Conservation (phyloP, 1,139 yeast species). For the Debaryomycetaceae sp. region DNA sequence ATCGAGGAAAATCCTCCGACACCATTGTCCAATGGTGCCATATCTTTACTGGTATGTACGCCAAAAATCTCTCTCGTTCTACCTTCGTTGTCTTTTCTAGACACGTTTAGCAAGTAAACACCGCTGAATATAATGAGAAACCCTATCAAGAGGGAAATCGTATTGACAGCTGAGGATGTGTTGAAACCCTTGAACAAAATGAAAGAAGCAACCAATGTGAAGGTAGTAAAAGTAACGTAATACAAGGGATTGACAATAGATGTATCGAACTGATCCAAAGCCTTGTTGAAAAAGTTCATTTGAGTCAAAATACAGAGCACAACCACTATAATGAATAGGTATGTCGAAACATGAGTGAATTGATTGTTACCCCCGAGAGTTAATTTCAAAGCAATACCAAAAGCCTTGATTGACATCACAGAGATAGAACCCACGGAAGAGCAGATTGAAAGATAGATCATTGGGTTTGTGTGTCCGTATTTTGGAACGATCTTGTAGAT, state of each 20-base stretch:
- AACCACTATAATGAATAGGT: conserved; percentile 75
- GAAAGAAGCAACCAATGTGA: conserved; percentile 82
- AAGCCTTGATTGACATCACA: conserved; percentile 90
- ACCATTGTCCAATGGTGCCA: conserved; percentile 78
- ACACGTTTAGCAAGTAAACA: conserved; percentile 75
- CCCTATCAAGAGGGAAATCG: conserved; percentile 83
- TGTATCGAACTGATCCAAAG: conserved; percentile 88
- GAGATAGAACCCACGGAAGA: conserved; percentile 89
- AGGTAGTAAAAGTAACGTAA: conserved; percentile 89
- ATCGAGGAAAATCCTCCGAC: conserved; percentile 68
- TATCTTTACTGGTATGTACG: conserved; percentile 52
- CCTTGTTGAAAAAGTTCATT: conserved; percentile 92
- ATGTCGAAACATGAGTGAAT: conserved; percentile 80
- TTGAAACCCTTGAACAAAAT: conserved; percentile 85
- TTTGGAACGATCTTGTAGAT: conserved; percentile 79
- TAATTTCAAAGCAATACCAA: conserved; percentile 86
- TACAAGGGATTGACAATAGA: conserved; percentile 89
- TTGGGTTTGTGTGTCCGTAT: conserved; percentile 79
- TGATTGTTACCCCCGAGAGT: conserved; percentile 88
- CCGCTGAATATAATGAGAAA: conserved; percentile 86
- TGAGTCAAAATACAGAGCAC: conserved; percentile 82
- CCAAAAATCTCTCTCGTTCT: conserved; percentile 57
- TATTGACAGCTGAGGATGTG: conserved; percentile 75
- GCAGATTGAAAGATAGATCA: conserved; percentile 87
- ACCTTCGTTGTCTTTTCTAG: conserved; percentile 63